Base-by-base conservation (phyloP, 2,329 filamentous ascomycete species). In the Neopestalotiopsis rosae region DNA sequence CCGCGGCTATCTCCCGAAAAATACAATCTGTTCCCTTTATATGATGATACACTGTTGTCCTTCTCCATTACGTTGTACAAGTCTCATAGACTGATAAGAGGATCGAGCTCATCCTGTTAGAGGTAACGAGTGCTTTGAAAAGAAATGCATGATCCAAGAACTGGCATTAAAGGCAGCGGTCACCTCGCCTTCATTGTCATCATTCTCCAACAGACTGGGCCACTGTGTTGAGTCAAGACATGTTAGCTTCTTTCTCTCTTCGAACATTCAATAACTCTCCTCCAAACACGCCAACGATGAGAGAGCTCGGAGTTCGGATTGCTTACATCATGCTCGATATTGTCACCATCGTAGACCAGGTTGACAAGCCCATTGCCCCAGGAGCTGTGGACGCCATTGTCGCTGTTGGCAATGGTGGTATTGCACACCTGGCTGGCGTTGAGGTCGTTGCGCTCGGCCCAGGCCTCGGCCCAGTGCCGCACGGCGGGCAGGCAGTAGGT, bases 401-500 rank as follows among this genome's bases (percentile, higher is more conserved):
- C 17, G 40, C 56, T 67, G 14, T 45, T 59, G 10, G 38, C 12
- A 49, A 68, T 68, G 10, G 62, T 68, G 40, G 24, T 61, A 34
- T 66, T 68, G 63, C 4, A 32, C 61, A 49, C 56, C 0, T 30
- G 17, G 24, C 56, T 65, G 14, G 32, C 49, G 17, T 66, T 32
- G 58, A 71, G 68, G 1, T 72, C 74, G 52, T 80, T 72, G 7
- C 78, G 68, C n/a, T 61, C 63, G 4, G 76, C 77, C 83, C 83
- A 85, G 71, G 74, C 71, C 10, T 69, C 65, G 1, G 78, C 71
- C 74, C 77, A 82, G 59, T 80, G 75, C 30, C 78, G 74, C 49
- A 87, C 82, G 0, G 80, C 70, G 1, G 84, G 84, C 59, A 85
- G 70, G 63, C 78, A 80, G 0, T 80, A 81, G 0, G 65, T 58